Conservation (phyloP, 352 stramenopile genomes). For the Peronospora destructor region DNA sequence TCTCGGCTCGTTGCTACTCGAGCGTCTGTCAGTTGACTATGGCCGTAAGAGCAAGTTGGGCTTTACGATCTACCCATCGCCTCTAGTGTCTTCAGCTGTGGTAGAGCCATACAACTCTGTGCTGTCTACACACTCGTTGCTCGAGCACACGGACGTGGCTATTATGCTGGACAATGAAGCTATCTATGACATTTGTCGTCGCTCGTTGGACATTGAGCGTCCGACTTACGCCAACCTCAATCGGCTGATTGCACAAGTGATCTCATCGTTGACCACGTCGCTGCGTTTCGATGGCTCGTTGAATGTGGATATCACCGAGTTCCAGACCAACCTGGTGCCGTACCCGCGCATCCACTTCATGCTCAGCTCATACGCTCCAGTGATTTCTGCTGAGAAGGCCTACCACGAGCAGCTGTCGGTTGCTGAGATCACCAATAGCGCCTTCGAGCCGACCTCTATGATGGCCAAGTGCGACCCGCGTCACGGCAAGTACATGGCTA, state of each 20-base stretch:
- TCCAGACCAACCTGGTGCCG: conserved; percentile 97
- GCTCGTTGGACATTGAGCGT: conserved; percentile 91
- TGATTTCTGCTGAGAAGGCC: conserved; percentile 94
- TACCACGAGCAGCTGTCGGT: conserved; percentile 94
- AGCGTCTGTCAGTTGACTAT: conserved; percentile 96
- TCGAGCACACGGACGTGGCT: conserved; percentile 96
- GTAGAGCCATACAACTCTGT: conserved; percentile 99
- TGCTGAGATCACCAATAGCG: conserved; percentile 93
- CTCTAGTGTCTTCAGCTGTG: conserved; percentile 93
- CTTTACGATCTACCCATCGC: conserved; percentile 96
- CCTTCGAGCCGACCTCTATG: conserved; percentile 93
- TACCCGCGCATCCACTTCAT: conserved; percentile 98
- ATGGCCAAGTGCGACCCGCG: conserved; percentile 99
- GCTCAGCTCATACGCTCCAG: conserved; percentile 92
- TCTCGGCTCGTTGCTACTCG: conserved; percentile 93
- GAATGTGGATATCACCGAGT: conserved; percentile 97
- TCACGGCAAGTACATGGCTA: conserved; percentile 99
- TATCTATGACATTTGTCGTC: conserved; percentile 93
- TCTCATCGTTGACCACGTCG: conserved; percentile 94
- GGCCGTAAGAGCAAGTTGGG: conserved; percentile 95
- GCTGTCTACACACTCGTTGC: conserved; percentile 90
- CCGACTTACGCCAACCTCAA: conserved; percentile 97
- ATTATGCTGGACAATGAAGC: conserved; percentile 96
- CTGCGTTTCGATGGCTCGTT: conserved; percentile 95
- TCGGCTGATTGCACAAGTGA: conserved; percentile 94